phyloP scores from a whole-genome alignment of 2,329 filamentous ascomycete species.

The Cladosporium sp. region DNA sequence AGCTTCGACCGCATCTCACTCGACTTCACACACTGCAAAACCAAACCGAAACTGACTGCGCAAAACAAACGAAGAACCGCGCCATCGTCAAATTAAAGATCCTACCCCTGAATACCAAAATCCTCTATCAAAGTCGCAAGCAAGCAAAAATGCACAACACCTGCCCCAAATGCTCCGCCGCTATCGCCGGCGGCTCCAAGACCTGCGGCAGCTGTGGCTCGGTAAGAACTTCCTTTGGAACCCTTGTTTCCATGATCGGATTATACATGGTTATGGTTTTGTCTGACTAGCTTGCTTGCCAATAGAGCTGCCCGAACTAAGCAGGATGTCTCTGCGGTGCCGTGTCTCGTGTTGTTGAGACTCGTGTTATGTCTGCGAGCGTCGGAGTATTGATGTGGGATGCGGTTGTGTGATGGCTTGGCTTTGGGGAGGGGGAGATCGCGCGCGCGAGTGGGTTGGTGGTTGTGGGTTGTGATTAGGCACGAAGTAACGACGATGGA shows the following conservation, averaged over 20 bases:
- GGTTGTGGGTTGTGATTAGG: not conserved
- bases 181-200: slow-evolving; percentile 34
- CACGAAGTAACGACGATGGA: slow-evolving; percentile 4
- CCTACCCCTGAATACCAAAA: not conserved
- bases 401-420: slow-evolving; percentile 4
- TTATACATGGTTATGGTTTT: not conserved
- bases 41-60: not conserved
- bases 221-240: slow-evolving; percentile 24
- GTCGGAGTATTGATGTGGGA: slow-evolving; percentile 4
- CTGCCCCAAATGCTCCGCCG: slow-evolving; percentile 39
- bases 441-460: not conserved
- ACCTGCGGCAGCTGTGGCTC: slow-evolving; percentile 38
- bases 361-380: not conserved
- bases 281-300: not conserved
- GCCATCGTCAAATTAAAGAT: not conserved
- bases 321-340: not conserved
- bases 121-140: not conserved
- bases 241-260: not conserved
- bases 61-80: not conserved
- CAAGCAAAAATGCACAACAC: slow-evolving; percentile 18
- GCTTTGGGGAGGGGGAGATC: not conserved
- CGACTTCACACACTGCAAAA: not conserved
- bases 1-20: slow-evolving; percentile 16
- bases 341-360: not conserved
- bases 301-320: slow-evolving; percentile 35